Conservation (phyloP, 164 flowering plant species). For the Tetrastigma voinierianum region DNA sequence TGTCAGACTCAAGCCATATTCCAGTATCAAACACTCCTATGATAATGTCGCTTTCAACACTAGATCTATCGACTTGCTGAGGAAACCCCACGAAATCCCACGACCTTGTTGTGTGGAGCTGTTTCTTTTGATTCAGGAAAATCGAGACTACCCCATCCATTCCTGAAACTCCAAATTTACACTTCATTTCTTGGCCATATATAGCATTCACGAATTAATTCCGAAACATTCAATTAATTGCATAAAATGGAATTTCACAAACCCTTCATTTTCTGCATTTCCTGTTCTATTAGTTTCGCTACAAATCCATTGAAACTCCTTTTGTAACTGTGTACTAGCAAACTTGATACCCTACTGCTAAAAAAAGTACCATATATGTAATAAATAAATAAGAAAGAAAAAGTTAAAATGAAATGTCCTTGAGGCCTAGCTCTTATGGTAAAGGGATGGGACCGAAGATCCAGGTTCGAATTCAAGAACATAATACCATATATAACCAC, state of each 20-base stretch:
- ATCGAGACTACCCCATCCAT: constrained; percentile 41
- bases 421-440: too few relatives aligned
- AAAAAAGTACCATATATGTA: too few relatives aligned
- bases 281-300: constrained; percentile 43
- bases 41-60: constrained; percentile 34
- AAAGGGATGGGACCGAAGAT: too few relatives aligned
- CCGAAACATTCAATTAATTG: not conserved
- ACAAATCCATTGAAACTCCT: too few relatives aligned
- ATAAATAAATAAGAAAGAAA: constrained; percentile 45
- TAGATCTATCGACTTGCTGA: constrained; percentile 14
- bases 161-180: constrained; percentile 17
- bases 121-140: constrained; percentile 29
- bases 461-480: too few relatives aligned
- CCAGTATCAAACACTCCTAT: constrained; percentile 57
- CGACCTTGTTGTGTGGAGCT: constrained; percentile 46
- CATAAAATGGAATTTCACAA: not conserved
- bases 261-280: constrained; percentile 33
- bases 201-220: too few relatives aligned
- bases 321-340: too few relatives aligned
- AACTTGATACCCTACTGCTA: too few relatives aligned
- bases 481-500: too few relatives aligned
- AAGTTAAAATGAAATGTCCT: constrained; percentile 15
- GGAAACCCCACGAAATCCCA: constrained; percentile 50
- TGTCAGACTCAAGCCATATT: constrained; percentile 57
- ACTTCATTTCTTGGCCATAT: too few relatives aligned